Conservation (phyloP, 1,139 yeast genomes). For the Meyerozyma sp. region DNA sequence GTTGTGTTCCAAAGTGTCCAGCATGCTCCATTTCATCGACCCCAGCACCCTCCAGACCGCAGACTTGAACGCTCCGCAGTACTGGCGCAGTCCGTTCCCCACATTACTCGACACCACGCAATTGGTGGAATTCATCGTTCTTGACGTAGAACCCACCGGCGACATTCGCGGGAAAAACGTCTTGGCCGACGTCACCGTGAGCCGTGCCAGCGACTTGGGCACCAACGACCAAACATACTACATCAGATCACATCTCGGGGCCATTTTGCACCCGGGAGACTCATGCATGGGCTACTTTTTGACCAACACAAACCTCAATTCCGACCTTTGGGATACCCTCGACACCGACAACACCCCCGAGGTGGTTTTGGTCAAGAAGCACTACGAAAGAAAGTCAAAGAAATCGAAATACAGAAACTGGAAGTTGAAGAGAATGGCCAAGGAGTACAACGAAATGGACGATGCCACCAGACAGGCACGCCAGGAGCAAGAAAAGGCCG, state of each 20-base stretch:
- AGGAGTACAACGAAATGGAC: conserved; percentile 78
- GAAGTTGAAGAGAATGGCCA: conserved; percentile 98
- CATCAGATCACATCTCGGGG: conserved; percentile 89
- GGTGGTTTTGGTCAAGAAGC: conserved; percentile 86
- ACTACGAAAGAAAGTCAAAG: conserved; percentile 74
- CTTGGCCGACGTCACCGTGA: conserved; percentile 84
- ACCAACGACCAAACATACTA: conserved; percentile 75
- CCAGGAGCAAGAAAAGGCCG: conserved; percentile 89
- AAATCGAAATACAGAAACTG: conserved; percentile 80
- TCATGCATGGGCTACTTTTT: conserved; percentile 87
- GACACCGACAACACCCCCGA: conserved; percentile 71
- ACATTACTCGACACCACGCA: conserved; percentile 74
- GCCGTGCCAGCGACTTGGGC: conserved; percentile 83
- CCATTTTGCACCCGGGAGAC: conserved; percentile 92
- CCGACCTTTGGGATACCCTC: conserved; percentile 73
- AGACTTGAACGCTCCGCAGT: conserved; percentile 69
- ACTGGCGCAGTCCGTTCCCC: conserved; percentile 84
- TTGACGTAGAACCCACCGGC: conserved; percentile 94
- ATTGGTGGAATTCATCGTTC: conserved; percentile 80
- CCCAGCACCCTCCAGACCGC: conserved; percentile 76
- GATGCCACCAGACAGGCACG: conserved; percentile 74
- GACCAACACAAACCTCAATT: conserved; percentile 80
- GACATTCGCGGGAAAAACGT: conserved; percentile 75
- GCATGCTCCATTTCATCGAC: conserved; percentile 80
- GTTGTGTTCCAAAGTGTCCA: conserved; percentile 77